Conservation (phyloP, 441 rosid species). For the Mallotus repandus region DNA sequence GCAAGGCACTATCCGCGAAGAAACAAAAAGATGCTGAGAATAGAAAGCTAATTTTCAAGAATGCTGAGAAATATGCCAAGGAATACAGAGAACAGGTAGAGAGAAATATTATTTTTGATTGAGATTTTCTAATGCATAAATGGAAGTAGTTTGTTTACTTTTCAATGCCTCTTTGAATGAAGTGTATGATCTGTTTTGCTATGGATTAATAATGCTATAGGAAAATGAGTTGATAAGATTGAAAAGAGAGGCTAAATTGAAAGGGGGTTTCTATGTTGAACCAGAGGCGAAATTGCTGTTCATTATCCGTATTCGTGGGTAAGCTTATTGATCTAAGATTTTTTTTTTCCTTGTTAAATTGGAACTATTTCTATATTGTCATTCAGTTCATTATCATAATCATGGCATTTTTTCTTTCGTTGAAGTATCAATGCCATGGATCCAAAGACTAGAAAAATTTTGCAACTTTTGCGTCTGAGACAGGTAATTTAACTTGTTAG, state of each 20-base stretch:
- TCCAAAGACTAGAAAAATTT: slow-evolving; percentile 63
- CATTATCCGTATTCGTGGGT: slow-evolving; percentile 82
- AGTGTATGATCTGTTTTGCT: not conserved
- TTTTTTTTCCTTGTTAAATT: no score
- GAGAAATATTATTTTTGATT: no score
- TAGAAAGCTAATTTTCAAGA: slow-evolving; percentile 24
- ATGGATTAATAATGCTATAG: slow-evolving; percentile 13
- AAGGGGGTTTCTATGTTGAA: slow-evolving; percentile 80
- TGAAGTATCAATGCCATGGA: slow-evolving; percentile 75
- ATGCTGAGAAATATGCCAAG: slow-evolving; percentile 49
- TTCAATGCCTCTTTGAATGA: no score
- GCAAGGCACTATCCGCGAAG: not conserved
- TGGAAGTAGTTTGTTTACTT: no score
- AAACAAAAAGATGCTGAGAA: slow-evolving; percentile 31
- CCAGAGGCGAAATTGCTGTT: slow-evolving; percentile 86
- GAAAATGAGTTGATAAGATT: slow-evolving; percentile 54
- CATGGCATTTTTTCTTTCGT: not conserved
- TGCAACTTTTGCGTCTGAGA: slow-evolving; percentile 69
- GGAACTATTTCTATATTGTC: not conserved
- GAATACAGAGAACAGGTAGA: slow-evolving; percentile 51
- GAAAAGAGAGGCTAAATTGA: slow-evolving; percentile 80
- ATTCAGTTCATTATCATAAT: not conserved
- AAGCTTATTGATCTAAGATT: slow-evolving; percentile 12
- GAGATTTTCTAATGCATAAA: no score
- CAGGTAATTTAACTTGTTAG: slow-evolving; percentile 41